Conservation (phyloP, 2,329 filamentous ascomycete species). For the Stachybotrys chartarum region DNA sequence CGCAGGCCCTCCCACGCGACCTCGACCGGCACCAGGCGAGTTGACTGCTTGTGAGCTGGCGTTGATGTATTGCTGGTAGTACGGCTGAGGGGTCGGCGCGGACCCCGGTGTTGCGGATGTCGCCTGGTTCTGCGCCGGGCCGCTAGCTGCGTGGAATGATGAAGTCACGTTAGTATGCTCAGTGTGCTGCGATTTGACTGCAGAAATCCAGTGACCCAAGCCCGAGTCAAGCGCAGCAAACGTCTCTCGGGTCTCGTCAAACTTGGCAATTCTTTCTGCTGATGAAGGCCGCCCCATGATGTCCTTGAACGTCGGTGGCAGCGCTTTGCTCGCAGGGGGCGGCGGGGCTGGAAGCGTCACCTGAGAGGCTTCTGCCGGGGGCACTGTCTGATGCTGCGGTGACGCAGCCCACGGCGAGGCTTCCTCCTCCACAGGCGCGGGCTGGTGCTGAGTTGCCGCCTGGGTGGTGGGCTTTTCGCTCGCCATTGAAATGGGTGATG, state of each 20-base stretch:
- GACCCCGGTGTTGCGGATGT: conserved; percentile 13
- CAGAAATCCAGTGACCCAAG: conserved; percentile 50
- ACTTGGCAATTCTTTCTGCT: conserved; percentile 64
- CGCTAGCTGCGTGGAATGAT: conserved; percentile 16
- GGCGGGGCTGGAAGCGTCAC: background rate
- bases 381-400: background rate
- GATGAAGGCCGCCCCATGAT: conserved; percentile 64
- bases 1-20: conserved; percentile 23
- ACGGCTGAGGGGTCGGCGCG: conserved; percentile 34
- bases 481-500: conserved; percentile 34
- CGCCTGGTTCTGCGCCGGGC: conserved; percentile 9
- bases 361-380: background rate
- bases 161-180: conserved; percentile 36
- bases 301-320: conserved; percentile 55
- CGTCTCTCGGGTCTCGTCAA: conserved; percentile 62
- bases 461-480: conserved; percentile 20
- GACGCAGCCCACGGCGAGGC: background rate
- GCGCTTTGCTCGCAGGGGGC: background rate
- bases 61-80: conserved; percentile 50
- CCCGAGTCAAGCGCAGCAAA: conserved; percentile 71
- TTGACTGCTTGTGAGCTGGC: conserved; percentile 24
- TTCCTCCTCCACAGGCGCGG: background rate
- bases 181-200: conserved; percentile 36
- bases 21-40: conserved; percentile 24
- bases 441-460: background rate